A percentile compares a stretch with the other conserved stretches of the same genome.
Conservation (phyloP, 345 rosid species). For the Citrus australasica region DNA sequence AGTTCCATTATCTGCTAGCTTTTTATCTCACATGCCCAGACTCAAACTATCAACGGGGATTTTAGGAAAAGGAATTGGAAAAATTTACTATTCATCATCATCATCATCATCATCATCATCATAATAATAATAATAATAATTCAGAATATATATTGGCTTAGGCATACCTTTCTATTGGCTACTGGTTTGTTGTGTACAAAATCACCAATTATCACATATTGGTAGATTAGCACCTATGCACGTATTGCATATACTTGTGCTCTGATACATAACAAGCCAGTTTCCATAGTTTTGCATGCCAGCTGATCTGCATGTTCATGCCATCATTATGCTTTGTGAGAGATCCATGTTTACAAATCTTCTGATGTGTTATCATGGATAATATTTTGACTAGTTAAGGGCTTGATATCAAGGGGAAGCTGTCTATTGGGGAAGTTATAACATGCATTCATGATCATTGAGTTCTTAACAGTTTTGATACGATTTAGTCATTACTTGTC, state of each 20-base stretch:
- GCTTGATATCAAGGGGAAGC: not conserved
- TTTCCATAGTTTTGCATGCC: not conserved
- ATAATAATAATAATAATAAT: too few relatives aligned
- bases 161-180: too few relatives aligned
- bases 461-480: not conserved
- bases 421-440: not conserved
- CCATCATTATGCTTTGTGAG: not conserved
- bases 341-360: not conserved
- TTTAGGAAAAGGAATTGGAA: too few relatives aligned
- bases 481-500: not conserved
- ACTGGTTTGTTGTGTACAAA: too few relatives aligned
- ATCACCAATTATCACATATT: too few relatives aligned
- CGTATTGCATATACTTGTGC: not conserved
- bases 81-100: too few relatives aligned
- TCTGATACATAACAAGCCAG: not conserved
- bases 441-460: not conserved
- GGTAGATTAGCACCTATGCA: not conserved
- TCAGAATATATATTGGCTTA: too few relatives aligned
- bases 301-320: not conserved
- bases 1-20: constrained; percentile 12
- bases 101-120: too few relatives aligned
- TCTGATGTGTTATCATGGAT: not conserved
- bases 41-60: too few relatives aligned
- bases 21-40: too few relatives aligned
- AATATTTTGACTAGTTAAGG: not conserved